Base-by-base conservation (phyloP, 1,284 basidiomycete genomes). In the Trichosporon ovoides region DNA sequence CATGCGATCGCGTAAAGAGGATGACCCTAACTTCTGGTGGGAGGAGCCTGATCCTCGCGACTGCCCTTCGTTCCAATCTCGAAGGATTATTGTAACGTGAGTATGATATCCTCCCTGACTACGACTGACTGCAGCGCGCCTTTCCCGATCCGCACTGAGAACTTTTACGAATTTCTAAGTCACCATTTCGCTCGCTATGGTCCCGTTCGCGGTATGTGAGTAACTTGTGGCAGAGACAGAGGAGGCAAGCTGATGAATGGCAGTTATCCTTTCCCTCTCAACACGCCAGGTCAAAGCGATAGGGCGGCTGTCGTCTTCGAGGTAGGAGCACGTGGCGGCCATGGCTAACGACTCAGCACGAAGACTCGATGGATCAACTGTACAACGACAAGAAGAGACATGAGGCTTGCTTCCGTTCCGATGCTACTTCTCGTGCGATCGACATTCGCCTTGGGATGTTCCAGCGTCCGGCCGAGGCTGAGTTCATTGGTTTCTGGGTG, bases 131-230 rank as follows among this genome's bases (percentile, higher is more conserved):
- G 3, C 51, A 73, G 70, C 5, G 57, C 67, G 3, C 68, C 67
- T 0, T 70, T 61, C 35, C 53, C 68, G 0, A 55, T 75, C 18
- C 55, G 63, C 2, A 43, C 31, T 2, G 63, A 62, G 0, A 36
- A 38, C 3, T 35, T 69, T 11, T 55, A 52, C 10, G 38, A 18
- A 1, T 37, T 58, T 3, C 55, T 72, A 49, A 20, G 9, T 0
- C 54, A 68, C 6, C 71, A 75, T 51, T 75, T 73, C 55, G 46
- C 62, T 0, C 54, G 53, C 24, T 75, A 66, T 19, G 71, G 73
- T 1, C 16, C 31, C 0, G 34, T 75, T 5, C 56, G 65, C 14
- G 51, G 57, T 20, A 60, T 63, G 65, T 73, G 31, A 66, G 69
- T 66, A 4, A 7, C 31, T 48, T n/a, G n/a, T n/a, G n/a, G n/a